Evolutionary conservation across 2,329 filamentous ascomycete genomes (phyloP), one percentile per base, ranked within the genome.

Genomic region (Elsinoe perseae): DNA sequence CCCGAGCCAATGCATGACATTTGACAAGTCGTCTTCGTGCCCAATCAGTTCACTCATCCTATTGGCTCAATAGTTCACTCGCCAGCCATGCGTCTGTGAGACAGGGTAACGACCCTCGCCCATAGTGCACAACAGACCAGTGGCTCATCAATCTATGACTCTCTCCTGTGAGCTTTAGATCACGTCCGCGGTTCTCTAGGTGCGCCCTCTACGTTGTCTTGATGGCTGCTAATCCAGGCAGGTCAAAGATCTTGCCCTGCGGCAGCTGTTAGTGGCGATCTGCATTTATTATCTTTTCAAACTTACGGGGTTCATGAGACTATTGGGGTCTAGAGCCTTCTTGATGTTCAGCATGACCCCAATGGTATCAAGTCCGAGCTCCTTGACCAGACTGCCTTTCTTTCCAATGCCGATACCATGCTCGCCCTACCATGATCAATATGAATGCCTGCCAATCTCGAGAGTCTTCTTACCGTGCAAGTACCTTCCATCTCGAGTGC

Each of bases 401-500:
- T 95, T 95, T 14, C 88, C 89, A 70, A 92, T 82, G 20, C 89
- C 90, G 59, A 95, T 80, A 1, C 87, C 87, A 69, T 95, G 89
- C 70, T 95, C 90, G 25, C 89, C 90, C 66, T 57, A 25, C 1
- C 2, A 23, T 4, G 73, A 54, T 48, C 42, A 56, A 38, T 32
- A 30, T 9, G 52, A 18, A 40, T n/a, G 9, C n/a, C 34, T 34
- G 42, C 10, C 21, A 38, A 9, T 27, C 10, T 58, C 25, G 28
- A 27, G 42, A 23, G 16, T 54, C 10, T 23, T 55, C 56, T 56
- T 32, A 58, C 59, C 0, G 90, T 95, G 69, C 88, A 93, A 4
- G 90, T 95, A 1, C 91, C 89, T 58, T 95, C 91, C 90, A 96
- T 95, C 61, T 92, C 88, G 21, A 96, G 71, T 1, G 90, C 91